Base-by-base conservation (phyloP, 2,329 filamentous ascomycete genomes). In the Fusarium sublunatum region DNA sequence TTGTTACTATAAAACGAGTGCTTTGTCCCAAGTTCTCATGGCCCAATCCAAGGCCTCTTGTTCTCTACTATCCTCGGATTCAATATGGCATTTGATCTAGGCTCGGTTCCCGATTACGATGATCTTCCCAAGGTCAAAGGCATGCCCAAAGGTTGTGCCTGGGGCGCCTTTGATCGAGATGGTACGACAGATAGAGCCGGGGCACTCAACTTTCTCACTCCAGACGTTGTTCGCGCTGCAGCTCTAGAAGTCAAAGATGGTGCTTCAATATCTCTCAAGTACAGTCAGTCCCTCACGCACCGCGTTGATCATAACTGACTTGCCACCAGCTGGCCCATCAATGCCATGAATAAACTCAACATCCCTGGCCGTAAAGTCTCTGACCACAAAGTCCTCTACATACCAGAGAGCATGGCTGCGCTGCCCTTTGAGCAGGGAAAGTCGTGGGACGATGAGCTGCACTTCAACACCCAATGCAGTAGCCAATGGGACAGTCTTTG, bases 401-500 rank as follows among this genome's bases (percentile, higher is more conserved):
- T 82, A 11, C 62, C 62, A 4, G 58, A 65, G 8, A 59, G 57
- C 15, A 45, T 65, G 38, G 34, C 62, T 7, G 61, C 19, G 1
- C 42, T 65, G 4, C 62, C 57, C 0, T 65, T 65, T 7, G 58
- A 63, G 1, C 61, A 64, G 8, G 61, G 61, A 3, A 70, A 69
- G 13, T 61, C 66, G 0, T 29, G 75, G 75, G 82, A 85, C 28
- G 82, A 85, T 49, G 79, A 84, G 61, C 65, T 86, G 7, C 73
- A 76, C 4, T 80, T 87, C 74, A 86, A 87, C 70, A 87, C 84
- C 0, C 84, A 87, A 64, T 73, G 74, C 31, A 81, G 79, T 50
- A 82, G 78, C 24, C 85, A 87, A 70, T 87, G 83, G 85, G 85
- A 87, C 63, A 81, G 81, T 44, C 73, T 84, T 1, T 53, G 66